A percentile compares a stretch with the other conserved stretches of the same genome.
Evolutionary conservation across 164 flowering plant genomes (phyloP).

Genomic region (Aristolochia contorta): DNA sequence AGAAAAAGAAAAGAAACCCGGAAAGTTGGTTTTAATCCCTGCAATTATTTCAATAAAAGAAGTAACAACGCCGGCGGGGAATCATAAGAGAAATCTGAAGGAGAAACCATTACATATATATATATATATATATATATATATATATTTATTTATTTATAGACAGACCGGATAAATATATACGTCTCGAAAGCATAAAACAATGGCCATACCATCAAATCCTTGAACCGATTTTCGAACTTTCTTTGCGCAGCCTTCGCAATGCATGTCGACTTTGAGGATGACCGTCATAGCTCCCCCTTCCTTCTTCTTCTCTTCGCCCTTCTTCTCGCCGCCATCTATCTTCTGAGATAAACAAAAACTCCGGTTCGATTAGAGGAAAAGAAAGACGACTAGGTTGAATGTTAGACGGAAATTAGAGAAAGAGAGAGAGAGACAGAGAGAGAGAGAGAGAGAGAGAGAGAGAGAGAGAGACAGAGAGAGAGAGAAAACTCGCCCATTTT

Average conservation of each 20-base stretch:
- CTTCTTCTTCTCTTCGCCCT: slow-evolving; percentile 18
- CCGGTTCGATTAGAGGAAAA: neutral
- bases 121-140: no score
- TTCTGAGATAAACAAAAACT: neutral
- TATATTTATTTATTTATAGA: neutral
- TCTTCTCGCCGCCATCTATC: slow-evolving; percentile 13
- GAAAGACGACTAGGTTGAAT: neutral
- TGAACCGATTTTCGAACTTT: slow-evolving; percentile 43
- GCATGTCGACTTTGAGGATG: slow-evolving; percentile 72
- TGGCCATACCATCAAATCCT: slow-evolving; percentile 42
- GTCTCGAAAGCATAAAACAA: neutral
- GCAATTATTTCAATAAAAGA: neutral
- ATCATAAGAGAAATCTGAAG: neutral
- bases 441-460: neutral
- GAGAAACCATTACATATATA: neutral
- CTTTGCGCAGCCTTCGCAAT: slow-evolving; percentile 85
- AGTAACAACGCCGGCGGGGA: neutral
- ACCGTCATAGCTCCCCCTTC: slow-evolving; percentile 34
- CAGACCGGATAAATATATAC: neutral
- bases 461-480: neutral
- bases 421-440: neutral
- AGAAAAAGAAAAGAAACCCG: neutral
- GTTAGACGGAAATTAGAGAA: no score
- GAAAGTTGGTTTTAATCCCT: neutral
- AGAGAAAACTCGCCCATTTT: slow-evolving; percentile 3